Evolutionary conservation across 2,329 filamentous ascomycete genomes (phyloP).

Genomic region (Dothistroma pini): DNA sequence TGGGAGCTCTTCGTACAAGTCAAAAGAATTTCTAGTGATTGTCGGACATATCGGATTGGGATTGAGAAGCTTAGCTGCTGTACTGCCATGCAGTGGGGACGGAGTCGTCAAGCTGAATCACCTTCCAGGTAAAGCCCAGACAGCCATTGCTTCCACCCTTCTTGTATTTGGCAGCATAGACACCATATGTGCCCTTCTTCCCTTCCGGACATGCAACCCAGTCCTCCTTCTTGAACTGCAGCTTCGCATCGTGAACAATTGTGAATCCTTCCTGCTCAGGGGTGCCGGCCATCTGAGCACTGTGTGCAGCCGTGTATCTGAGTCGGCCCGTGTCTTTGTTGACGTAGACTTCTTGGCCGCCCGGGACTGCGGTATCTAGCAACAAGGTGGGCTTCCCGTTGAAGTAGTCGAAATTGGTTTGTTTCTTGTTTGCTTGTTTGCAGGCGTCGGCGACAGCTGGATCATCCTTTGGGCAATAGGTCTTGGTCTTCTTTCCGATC

Average conservation of each 20-base stretch:
- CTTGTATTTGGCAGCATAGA: not conserved
- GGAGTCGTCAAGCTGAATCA: not conserved
- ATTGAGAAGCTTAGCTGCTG: not conserved
- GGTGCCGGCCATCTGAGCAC: not conserved
- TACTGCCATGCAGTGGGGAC: not conserved
- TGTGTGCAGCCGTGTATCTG: not conserved
- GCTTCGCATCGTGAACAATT: not conserved
- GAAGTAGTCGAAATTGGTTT: conserved; percentile 17
- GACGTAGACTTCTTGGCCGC: conserved; percentile 32
- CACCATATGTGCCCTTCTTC: not conserved
- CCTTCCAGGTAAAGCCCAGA: not conserved
- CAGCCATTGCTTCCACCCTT: not conserved
- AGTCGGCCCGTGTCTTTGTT: not conserved
- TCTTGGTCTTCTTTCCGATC: conserved; percentile 28
- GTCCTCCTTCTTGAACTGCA: not conserved
- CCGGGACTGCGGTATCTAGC: conserved; percentile 28
- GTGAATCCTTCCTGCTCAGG: not conserved
- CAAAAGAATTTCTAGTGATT: not conserved
- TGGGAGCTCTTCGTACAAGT: no score
- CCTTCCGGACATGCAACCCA: not conserved
- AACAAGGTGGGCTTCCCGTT: conserved; percentile 11
- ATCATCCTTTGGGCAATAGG: conserved; percentile 29
- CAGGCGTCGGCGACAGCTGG: conserved; percentile 10
- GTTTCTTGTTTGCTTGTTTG: conserved; percentile 19
- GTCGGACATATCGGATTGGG: not conserved